Conservation (phyloP, 2,329 filamentous ascomycete species). For the Hymenoscyphus salicellus region DNA sequence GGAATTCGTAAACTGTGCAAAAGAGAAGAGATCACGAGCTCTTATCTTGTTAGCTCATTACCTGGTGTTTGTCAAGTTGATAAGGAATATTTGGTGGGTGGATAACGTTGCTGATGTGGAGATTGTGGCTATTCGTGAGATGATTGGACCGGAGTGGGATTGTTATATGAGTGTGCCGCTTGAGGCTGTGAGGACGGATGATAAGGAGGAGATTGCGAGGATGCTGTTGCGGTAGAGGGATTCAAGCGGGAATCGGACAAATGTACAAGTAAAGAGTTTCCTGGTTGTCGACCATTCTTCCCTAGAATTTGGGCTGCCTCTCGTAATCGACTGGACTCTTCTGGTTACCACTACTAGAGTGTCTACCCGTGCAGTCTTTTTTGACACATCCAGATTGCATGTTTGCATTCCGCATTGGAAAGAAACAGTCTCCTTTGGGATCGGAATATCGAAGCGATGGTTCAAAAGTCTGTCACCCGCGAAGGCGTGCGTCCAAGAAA, state of each 20-base stretch:
- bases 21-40: conserved; percentile 20
- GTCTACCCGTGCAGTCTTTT: too few relatives aligned
- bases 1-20: conserved; percentile 19
- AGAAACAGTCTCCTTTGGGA: too few relatives aligned
- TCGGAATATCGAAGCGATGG: too few relatives aligned
- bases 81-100: conserved; percentile 24
- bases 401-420: too few relatives aligned
- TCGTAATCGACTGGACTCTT: too few relatives aligned
- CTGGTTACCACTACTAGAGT: too few relatives aligned
- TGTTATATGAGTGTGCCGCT: conserved; percentile 17
- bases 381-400: too few relatives aligned
- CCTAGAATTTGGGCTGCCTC: too few relatives aligned
- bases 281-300: too few relatives aligned
- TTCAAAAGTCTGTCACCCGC: too few relatives aligned
- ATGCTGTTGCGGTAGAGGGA: conserved; percentile 9
- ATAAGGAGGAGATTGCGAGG: conserved; percentile 28
- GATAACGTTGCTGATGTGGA: conserved; percentile 23
- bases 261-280: too few relatives aligned
- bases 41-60: conserved; percentile 25
- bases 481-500: too few relatives aligned
- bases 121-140: conserved; percentile 13
- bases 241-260: neutral
- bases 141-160: conserved; percentile 17
- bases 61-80: conserved; percentile 24
- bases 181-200: conserved; percentile 7